Base-by-base conservation (phyloP, 805 yeast species). In the Candida qinlingensis region DNA sequence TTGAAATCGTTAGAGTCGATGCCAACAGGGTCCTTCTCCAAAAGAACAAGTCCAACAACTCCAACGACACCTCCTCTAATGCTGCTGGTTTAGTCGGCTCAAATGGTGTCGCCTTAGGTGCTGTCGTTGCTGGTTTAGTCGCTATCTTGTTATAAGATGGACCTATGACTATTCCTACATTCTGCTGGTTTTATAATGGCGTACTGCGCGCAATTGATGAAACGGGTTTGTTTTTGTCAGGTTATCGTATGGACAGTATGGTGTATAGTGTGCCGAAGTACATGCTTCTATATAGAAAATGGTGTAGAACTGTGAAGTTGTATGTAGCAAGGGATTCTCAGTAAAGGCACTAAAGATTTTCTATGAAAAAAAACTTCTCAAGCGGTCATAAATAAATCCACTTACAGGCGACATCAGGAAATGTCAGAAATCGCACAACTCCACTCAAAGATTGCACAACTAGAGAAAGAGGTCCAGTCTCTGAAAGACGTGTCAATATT, bases 41-140 rank as follows among this genome's bases (percentile, higher is more conserved):
- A 34, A 46, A 47, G 41, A 56, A 58, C 54, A 8, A 19, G 19
- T 56, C 61, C 40, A 60, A 60, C 54, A 8, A 10, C 27, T 52
- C 63, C 34, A 61, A 60, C 46, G 61, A 54, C 47, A 54, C 63
- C 41, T 56, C 63, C 10, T 57, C 61, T 28, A 56, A 58, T 49
- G 59, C 59, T 38, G 61, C 47, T 44, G 61, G 55, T 46, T 54
- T 48, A 33, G 44, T 41, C 27, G 54, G 44, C 27, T 33, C 49
- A 31, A 58, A 54, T 41, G 55, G 48, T 46, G 49, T 49, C 41
- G 62, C 57, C 48, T 53, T 52, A 35, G 47, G 58, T 35, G 62
- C 60, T 45, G 60, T 54, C 39, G 56, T 42, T 49, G 54, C 57
- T 26, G 65, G 61, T 49, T 26, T 61, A 26, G 60, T 54, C 45